Conservation (phyloP, 1,284 basidiomycete species). For the Marasmius sp. region DNA sequence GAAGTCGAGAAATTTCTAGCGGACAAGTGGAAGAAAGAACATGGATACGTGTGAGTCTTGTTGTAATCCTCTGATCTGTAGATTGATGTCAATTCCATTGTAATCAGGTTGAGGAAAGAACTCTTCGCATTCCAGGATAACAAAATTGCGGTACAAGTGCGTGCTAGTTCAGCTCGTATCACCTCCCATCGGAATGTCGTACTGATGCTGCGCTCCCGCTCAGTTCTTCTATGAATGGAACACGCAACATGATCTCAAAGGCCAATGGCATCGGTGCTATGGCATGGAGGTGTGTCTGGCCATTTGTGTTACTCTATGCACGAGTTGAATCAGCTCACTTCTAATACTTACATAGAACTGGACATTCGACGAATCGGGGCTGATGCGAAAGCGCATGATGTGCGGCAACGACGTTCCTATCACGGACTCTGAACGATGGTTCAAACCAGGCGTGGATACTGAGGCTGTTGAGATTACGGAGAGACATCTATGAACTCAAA, state of each 20-base stretch:
- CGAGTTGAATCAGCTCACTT: not conserved
- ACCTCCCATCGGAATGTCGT: not conserved
- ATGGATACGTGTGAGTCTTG: slow-evolving; percentile 23
- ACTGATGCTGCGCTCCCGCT: not conserved
- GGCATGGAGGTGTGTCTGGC: slow-evolving; percentile 41
- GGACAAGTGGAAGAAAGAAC: slow-evolving; percentile 57
- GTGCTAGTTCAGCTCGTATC: slow-evolving; percentile 3
- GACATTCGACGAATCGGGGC: slow-evolving; percentile 54
- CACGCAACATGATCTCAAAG: slow-evolving; percentile 33
- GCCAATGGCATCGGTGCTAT: slow-evolving; percentile 56
- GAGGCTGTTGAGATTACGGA: slow-evolving; percentile 27
- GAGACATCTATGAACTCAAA: slow-evolving; percentile 28
- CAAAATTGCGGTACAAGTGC: slow-evolving; percentile 55
- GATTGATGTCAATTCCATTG: not conserved
- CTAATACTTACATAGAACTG: slow-evolving; percentile 43
- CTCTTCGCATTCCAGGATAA: slow-evolving; percentile 58
- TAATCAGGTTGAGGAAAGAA: slow-evolving; percentile 41
- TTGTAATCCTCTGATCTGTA: not conserved
- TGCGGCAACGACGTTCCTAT: slow-evolving; percentile 59
- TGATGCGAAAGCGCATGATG: slow-evolving; percentile 60
- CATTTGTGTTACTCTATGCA: no score
- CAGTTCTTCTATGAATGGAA: slow-evolving; percentile 67
- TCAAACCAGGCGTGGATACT: slow-evolving; percentile 35
- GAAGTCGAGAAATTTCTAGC: slow-evolving; percentile 51
- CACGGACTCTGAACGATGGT: slow-evolving; percentile 52